Conservation (phyloP, 495 filamentous ascomycete species). For the Lepraria neglecta region DNA sequence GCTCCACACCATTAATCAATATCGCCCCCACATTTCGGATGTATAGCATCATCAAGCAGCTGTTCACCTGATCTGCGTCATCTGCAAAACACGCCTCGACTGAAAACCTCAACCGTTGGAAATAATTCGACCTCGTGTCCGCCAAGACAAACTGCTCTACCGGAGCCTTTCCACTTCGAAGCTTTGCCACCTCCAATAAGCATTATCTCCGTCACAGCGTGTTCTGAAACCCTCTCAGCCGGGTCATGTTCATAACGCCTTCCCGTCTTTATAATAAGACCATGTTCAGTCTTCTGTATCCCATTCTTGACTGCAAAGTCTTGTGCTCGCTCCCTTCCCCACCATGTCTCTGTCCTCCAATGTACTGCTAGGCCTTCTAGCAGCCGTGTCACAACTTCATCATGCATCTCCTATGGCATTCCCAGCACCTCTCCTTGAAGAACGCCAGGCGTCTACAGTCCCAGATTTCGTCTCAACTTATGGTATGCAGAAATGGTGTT, state of each 20-base stretch:
- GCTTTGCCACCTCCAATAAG: slow-evolving; percentile 2
- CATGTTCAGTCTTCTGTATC: background rate
- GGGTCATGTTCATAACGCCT: no score
- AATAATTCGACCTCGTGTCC: slow-evolving; percentile 6
- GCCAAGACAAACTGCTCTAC: slow-evolving; percentile 3
- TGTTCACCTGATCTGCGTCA: slow-evolving; percentile 2
- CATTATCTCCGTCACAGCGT: background rate
- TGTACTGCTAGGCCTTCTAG: slow-evolving; percentile 3
- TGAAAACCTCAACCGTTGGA: background rate
- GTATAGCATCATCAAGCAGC: slow-evolving; percentile 12
- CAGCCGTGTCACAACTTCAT: slow-evolving; percentile 9
- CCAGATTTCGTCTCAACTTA: slow-evolving; percentile 25
- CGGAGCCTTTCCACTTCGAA: background rate
- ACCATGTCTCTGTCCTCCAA: slow-evolving; percentile 9
- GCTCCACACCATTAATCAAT: background rate
- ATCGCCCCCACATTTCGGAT: slow-evolving; percentile 7
- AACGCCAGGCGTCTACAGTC: slow-evolving; percentile 21
- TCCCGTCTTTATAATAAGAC: background rate
- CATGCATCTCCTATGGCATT: slow-evolving; percentile 3
- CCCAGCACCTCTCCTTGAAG: slow-evolving; percentile 8
- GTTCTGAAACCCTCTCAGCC: background rate
- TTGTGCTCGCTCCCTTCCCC: background rate
- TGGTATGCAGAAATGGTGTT: slow-evolving; percentile 20
- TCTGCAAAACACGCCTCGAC: background rate
- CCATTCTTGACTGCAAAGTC: background rate